Conservation (phyloP, 805 yeast species). For the Metschnikowia shivogae region DNA sequence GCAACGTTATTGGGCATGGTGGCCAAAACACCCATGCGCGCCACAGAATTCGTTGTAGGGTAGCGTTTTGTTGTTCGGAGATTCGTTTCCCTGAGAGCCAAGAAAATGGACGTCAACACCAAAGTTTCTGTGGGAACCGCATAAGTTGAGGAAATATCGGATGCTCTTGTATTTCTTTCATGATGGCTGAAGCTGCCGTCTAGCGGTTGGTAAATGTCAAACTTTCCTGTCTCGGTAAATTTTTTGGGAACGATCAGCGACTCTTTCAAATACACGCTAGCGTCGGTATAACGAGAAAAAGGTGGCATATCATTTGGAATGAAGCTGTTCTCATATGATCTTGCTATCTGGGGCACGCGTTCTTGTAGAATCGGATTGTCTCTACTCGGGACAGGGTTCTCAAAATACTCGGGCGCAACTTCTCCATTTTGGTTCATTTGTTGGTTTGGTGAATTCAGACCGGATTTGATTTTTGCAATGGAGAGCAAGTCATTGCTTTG, state of each 20-base stretch:
- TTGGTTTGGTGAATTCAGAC: neutral
- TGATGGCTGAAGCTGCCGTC: neutral
- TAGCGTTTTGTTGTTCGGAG: conserved; percentile 19
- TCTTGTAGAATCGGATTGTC: conserved; percentile 22
- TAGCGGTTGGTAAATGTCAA: conserved; percentile 34
- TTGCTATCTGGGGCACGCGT: conserved; percentile 3
- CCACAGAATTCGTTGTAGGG: conserved; percentile 7
- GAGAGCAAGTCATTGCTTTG: neutral
- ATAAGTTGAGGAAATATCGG: conserved; percentile 24
- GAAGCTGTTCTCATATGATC: conserved; percentile 10
- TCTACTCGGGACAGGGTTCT: conserved; percentile 33
- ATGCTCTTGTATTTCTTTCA: neutral
- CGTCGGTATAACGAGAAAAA: conserved; percentile 33
- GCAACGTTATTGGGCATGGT: neutral
- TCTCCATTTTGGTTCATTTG: neutral
- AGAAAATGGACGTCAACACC: conserved; percentile 28
- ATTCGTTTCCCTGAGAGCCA: conserved; percentile 31
- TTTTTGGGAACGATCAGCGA: conserved; percentile 31
- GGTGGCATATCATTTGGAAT: conserved; percentile 36
- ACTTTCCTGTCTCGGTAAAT: conserved; percentile 30
- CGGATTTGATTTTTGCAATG: neutral
- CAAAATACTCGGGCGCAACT: conserved; percentile 7
- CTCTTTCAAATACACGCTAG: conserved; percentile 20
- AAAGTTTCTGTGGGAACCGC: conserved; percentile 31
- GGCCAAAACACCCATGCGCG: conserved; percentile 5